Base-by-base conservation (phyloP, 176 grass and related monocot species). In the Ensete ventricosum region DNA sequence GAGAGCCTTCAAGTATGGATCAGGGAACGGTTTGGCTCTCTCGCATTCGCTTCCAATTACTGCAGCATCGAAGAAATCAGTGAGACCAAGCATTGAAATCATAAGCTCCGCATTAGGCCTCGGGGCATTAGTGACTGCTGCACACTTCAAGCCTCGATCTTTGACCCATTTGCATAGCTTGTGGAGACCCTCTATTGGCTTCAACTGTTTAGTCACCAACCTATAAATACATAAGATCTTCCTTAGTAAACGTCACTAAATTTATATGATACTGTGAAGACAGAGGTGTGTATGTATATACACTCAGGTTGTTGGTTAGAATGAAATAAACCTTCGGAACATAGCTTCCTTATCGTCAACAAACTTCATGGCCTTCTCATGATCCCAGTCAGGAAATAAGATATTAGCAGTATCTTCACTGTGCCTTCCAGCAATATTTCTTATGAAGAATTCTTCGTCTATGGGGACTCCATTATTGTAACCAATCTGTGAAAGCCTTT, bases 401-500 rank as follows among this genome's bases (percentile, higher is more conserved):
- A 90, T 90, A 11, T 73, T 78, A 54, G 81, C 88, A n/a, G 85
- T 84, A 57, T 91, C 90, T 9, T 85, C 76, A 13, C 88, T 88
- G 20, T 88, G 90, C 78, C 88, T 93, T 75, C 95, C 95, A 51
- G 95, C 88, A 66, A 98, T 91, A 55, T 98, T 98, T 50, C 91
- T 91, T 3, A 98, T 89, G 75, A 93, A 93, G 71, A 93, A 91
- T 73, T 93, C 95, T 0, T 98, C 95, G 19, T 93, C 90, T 70
- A 98, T 98, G 0, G 95, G 88, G 43, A 91, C 82, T 5, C 95
- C 88, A 9, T 93, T 89, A 81, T 98, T 98, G 77, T 98, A 98
- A 27, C 95, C 95, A 81, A 98, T 98, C 95, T 98, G 82, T 27
- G 34, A 43, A 14, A 26, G 71, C 4, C 34, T 53, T 3, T 11